A percentile compares a stretch with the other conserved stretches of the same genome.
phyloP scores from a whole-genome alignment of 2,329 filamentous ascomycete species.

The Aspergillus viridinutans region DNA sequence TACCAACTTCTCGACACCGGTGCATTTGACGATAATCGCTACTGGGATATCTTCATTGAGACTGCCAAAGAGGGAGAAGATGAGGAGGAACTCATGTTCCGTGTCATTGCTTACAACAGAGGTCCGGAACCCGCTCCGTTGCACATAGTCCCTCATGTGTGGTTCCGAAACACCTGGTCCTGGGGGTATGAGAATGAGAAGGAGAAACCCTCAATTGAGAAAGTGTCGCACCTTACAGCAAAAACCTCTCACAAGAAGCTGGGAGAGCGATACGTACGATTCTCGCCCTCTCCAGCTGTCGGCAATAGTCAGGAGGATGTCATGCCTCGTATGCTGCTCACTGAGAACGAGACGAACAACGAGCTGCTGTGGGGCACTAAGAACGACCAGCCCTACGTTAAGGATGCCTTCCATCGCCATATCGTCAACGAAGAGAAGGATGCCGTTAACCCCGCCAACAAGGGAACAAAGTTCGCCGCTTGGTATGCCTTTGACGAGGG shows the following conservation, averaged over 20 bases:
- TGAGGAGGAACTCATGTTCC: constrained; percentile 85
- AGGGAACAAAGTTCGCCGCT: constrained; percentile 82
- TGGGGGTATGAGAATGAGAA: constrained; percentile 77
- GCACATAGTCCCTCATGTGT: constrained; percentile 90
- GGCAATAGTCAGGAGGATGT: constrained; percentile 77
- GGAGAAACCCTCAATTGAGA: constrained; percentile 74
- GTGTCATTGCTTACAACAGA: constrained; percentile 93
- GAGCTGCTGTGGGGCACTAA: constrained; percentile 69
- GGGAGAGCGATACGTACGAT: constrained; percentile 75
- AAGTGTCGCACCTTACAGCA: constrained; percentile 62
- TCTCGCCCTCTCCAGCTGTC: constrained; percentile 85
- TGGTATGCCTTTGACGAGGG: constrained; percentile 92
- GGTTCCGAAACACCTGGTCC: constrained; percentile 96
- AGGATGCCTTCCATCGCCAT: constrained; percentile 88
- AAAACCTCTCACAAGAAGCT: constrained; percentile 76
- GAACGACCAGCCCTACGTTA: constrained; percentile 81
- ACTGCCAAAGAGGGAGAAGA: constrained; percentile 92
- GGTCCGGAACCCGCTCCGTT: constrained; percentile 85
- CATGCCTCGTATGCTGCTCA: constrained; percentile 80
- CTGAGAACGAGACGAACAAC: constrained; percentile 92
- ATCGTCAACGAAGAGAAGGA: constrained; percentile 78
- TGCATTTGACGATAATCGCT: constrained; percentile 79
- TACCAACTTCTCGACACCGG: constrained; percentile 91
- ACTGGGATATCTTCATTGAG: constrained; percentile 97
- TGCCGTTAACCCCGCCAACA: constrained; percentile 73